Conservation (phyloP, 352 stramenopile species). For the Globisporangium nodosum region DNA sequence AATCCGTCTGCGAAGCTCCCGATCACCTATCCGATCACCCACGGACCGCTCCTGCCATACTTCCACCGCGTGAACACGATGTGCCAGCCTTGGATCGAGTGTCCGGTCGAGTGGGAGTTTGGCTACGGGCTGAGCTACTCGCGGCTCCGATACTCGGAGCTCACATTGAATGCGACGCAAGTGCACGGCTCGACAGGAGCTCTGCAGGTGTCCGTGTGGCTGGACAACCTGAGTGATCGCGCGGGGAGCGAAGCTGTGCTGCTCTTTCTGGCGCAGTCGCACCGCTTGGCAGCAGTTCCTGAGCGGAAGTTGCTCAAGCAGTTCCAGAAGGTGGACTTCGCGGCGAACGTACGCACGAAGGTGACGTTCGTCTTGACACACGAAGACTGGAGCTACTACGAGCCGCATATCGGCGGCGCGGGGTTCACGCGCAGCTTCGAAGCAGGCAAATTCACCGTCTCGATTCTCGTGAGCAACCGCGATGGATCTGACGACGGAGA, state of each 20-base stretch:
- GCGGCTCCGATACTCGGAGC: constrained; percentile 47
- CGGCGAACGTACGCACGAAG: constrained; percentile 16
- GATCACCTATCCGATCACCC: constrained; percentile 65
- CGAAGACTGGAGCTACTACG: constrained; percentile 53
- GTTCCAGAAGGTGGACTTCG: constrained; percentile 59
- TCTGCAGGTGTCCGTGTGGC: constrained; percentile 42
- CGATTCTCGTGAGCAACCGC: constrained; percentile 24
- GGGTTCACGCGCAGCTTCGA: constrained; percentile 36
- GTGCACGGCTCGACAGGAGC: constrained; percentile 17
- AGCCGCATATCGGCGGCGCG: constrained; percentile 26
- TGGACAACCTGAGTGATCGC: constrained; percentile 50
- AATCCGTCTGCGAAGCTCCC: constrained; percentile 73
- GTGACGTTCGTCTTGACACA: constrained; percentile 41
- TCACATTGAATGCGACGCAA: constrained; percentile 34
- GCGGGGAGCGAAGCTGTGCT: constrained; percentile 63
- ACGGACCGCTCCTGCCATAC: constrained; percentile 52
- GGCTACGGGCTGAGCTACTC: constrained; percentile 68
- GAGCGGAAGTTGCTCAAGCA: constrained; percentile 75
- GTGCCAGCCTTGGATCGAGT: constrained; percentile 49
- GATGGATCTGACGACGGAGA: not conserved
- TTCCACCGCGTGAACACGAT: constrained; percentile 62
- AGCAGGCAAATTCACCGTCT: constrained; percentile 49
- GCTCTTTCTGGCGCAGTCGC: constrained; percentile 60
- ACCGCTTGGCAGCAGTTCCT: constrained; percentile 40
- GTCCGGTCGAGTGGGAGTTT: constrained; percentile 55